Evolutionary conservation across 2,329 filamentous ascomycete species (phyloP), one percentile per base, ranked within the genome.

Genomic region (Clarireedia homoeocarpa): DNA sequence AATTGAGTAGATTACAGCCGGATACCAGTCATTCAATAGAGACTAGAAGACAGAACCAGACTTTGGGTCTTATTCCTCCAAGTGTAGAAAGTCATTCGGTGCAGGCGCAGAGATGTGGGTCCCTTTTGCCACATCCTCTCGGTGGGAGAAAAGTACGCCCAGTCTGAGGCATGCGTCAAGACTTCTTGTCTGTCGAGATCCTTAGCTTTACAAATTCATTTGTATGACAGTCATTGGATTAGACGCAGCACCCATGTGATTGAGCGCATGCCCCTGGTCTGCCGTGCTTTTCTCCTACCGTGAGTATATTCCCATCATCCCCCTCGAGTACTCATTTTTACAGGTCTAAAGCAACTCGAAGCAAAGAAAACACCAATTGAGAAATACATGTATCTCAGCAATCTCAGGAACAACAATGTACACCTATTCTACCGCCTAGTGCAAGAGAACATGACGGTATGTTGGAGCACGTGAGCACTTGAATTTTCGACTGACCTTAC

Each of bases 321-420:
- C 4, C 6, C 17, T 2, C 3, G 20, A 10, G 9, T 46, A 36
- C 36, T 49, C 15, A 36, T 24, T 15, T n/a, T 20, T 7, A 2
- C 24, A 68, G 66, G 66, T 53, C 58, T 69, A 30, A 65, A 65
- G 57, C 65, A 68, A 56, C 58, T 69, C 36, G 50, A 57, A 26
- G 62, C 64, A 3, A 68, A 68, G 55, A 61, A 56, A 14, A 61
- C 60, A 2, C 58, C 65, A 0, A 66, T 69, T 48, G 66, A 68
- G 55, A 68, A 67, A 50, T 69, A 68, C 45, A 62, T 65, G 26
- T 69, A 67, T 45, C 58, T 69, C 24, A 67, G 62, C 44, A 64
- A 62, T 47, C 49, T 69, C 47, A 56, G 66, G 20, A 67, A 66
- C 56, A 61, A 59, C 27, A 66, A 68, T 48, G 58, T 61, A 10